Evolutionary conservation across 208 protist species (phyloP), one percentile per base, ranked within the genome.

Genomic region (Leishmania tarentolae): DNA sequence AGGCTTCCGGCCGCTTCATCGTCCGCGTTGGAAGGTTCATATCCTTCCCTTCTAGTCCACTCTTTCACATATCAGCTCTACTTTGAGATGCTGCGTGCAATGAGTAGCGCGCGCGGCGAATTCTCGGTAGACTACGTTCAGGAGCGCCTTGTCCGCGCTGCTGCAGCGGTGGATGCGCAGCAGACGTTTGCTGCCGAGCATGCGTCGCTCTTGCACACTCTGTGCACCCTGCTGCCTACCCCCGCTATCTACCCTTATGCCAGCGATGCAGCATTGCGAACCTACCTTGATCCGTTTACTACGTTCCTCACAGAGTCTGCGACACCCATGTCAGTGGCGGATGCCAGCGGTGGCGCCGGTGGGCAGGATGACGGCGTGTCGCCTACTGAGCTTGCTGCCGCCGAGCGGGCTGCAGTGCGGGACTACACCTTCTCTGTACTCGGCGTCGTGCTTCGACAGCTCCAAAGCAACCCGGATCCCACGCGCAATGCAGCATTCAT

Each of bases 211-310:
- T 78, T 95, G 63, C 92, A 96, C 87, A 89, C 90, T 35, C 81
- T 94, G 37, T 83, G 83, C 24, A 82, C 88, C 5, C 69, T 96
- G 31, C 66, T 96, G 70, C 87, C 90, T 6, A 75, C 94, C 50
- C 91, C 94, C 2, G 79, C 86, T 37, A 83, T 93, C 24, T 98
- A 98, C 75, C 94, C 94, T 8, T 98, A 92, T 86, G 88, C 93
- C 2, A 90, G 87, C 56, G 93, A 98, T 68, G 79, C 42, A 7
- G 86, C 82, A 42, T 52, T 96, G 84, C 92, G 92, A 21, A 57
- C 21, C 21, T 95, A 88, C 68, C 71, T 84, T 28, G 76, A 76
- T 0, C 88, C 88, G 1, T 94, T 97, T 72, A 71, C 88, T 15
- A 77, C 87, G 0, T 90, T 90, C 40, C 88, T 96, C 19, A 94